These are phyloP conservation scores for Thelonectria olida DNA, from an alignment of 2,329 filamentous ascomycete genomes.

Conservation along the genomic window DNA sequence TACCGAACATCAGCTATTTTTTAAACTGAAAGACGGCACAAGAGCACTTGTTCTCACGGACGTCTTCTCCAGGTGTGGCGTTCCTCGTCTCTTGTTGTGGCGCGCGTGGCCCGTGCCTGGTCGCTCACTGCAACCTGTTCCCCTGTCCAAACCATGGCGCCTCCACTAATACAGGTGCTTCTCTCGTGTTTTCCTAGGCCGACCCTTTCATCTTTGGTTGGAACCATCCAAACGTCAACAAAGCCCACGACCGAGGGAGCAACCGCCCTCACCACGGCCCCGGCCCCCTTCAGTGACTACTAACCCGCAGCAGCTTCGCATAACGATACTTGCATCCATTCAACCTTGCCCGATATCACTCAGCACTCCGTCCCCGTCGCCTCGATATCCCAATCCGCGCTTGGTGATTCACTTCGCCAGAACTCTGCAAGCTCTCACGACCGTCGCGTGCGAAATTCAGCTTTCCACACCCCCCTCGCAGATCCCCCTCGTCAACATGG, in stretches of 20 bases:
- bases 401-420: conserved; percentile 8
- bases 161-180: background rate
- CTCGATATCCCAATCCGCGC: background rate
- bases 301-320: conserved; percentile 41
- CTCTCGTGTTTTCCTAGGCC: conserved; percentile 36
- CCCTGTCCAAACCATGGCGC: conserved; percentile 6
- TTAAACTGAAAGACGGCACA: too few species aligned
- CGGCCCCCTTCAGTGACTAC: conserved; percentile 43
- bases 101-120: conserved; percentile 21
- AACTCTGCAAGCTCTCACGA: conserved; percentile 11
- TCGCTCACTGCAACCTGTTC: conserved; percentile 19
- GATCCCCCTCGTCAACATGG: conserved; percentile 35
- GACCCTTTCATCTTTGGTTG: conserved; percentile 23
- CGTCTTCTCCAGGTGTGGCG: background rate
- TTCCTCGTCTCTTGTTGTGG: conserved; percentile 1
- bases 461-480: background rate
- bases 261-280: conserved; percentile 43
- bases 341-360: background rate
- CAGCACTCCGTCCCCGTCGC: conserved; percentile 1
- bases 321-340: conserved; percentile 8
- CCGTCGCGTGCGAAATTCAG: background rate
- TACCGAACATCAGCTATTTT: too few species aligned
- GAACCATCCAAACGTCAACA: conserved; percentile 45
- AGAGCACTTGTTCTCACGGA: too few species aligned
- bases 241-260: conserved; percentile 39